phyloP scores from a whole-genome alignment of 331 rosid genomes.

The Saraca asoca region DNA sequence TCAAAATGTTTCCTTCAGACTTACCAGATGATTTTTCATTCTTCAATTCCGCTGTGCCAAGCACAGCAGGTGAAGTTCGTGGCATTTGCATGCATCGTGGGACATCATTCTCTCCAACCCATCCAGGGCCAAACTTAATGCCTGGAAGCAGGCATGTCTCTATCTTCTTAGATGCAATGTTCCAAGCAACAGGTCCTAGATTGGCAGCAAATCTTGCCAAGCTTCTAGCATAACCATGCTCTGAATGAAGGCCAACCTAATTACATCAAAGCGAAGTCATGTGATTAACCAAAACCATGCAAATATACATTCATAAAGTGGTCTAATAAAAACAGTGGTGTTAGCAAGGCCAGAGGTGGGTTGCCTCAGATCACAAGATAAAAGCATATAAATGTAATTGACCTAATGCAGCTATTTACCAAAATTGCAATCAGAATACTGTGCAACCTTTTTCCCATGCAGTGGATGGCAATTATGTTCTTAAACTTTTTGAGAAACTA shows the following conservation, averaged over 20 bases:
- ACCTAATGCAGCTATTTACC: neutral
- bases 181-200: conserved; percentile 63
- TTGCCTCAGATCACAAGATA: conserved; percentile 2
- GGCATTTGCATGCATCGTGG: conserved; percentile 33
- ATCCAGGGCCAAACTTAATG: conserved; percentile 59
- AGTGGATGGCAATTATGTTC: neutral
- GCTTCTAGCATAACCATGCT: conserved; percentile 66
- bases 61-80: conserved; percentile 25
- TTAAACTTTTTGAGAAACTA: neutral
- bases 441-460: neutral
- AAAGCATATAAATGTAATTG: neutral
- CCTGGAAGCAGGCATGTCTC: conserved; percentile 51
- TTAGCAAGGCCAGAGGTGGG: neutral
- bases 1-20: conserved; percentile 33
- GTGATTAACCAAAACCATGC: conserved; percentile 13
- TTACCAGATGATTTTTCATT: conserved; percentile 34
- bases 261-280: conserved; percentile 39
- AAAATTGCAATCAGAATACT: neutral
- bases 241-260: conserved; percentile 67
- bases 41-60: conserved; percentile 34
- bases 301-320: neutral
- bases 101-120: conserved; percentile 65
- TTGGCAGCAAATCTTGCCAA: conserved; percentile 63
- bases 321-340: conserved; percentile 18
- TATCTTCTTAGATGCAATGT: conserved; percentile 53